Percentiles rank a stretch among this genome's conserved stretches.
These are phyloP conservation scores for Yarrowia galli DNA, from an alignment of 1,139 yeast genomes.

Conservation along the genomic window DNA sequence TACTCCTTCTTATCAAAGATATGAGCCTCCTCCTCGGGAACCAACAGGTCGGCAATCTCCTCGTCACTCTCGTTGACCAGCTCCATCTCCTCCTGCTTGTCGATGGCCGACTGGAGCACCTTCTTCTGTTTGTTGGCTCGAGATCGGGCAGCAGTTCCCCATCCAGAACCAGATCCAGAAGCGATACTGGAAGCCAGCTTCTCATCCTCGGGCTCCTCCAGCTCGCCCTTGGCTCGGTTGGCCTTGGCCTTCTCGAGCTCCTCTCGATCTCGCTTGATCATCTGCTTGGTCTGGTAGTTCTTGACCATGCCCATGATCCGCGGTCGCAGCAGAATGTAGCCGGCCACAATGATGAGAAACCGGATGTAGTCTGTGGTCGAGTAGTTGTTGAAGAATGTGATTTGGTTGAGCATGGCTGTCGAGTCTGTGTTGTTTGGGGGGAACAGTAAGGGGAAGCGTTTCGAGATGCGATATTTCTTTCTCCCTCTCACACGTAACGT, in stretches of 20 bases:
- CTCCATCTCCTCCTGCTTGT: conserved; percentile 39
- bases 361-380: conserved; percentile 46
- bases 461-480: conserved; percentile 21
- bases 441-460: too few species aligned
- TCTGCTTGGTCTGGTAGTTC: conserved; percentile 60
- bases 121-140: conserved; percentile 39
- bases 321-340: conserved; percentile 46
- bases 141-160: conserved; percentile 42
- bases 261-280: conserved; percentile 49
- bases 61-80: conserved; percentile 37
- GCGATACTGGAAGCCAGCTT: conserved; percentile 39
- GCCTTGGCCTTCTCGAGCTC: conserved; percentile 55
- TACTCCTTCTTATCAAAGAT: conserved; percentile 18
- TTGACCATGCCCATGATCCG: conserved; percentile 44
- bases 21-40: conserved; percentile 37
- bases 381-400: conserved; percentile 43
- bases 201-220: conserved; percentile 47
- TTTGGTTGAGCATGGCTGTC: conserved; percentile 33
- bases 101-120: conserved; percentile 10
- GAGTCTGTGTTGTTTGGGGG: not conserved
- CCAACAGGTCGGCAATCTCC: conserved; percentile 38
- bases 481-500: not conserved
- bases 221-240: conserved; percentile 56
- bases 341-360: conserved; percentile 45
- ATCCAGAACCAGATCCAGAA: conserved; percentile 40